Base-by-base conservation (phyloP, 2,329 filamentous ascomycete genomes). In the Cercospora sp. region DNA sequence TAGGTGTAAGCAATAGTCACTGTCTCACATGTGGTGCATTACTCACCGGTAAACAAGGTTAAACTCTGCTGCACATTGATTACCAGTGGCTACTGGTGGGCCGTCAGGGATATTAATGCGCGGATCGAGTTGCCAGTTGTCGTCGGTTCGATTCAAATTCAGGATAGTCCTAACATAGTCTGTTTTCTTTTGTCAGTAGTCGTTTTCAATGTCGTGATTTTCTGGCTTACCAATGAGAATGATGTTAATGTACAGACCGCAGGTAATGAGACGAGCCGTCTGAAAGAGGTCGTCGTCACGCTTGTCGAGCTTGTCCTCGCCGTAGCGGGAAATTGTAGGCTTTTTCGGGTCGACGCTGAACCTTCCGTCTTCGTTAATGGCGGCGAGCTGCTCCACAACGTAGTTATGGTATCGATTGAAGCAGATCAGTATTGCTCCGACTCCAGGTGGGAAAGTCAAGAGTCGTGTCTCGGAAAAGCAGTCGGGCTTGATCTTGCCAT, bases 331-430 rank as follows among this genome's bases (percentile, higher is more conserved):
- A 26, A 79, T 73, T 0, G 69, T 73, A 0, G 75, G 73, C 20
- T 81, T 76, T 28, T 83, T 82, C 51, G 90, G 87, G 1, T 92
- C 92, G 68, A 88, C 89, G 0, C 85, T 87, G 79, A 97, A 97
- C 23, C 91, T 87, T 16, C 88, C 89, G 55, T 88, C 87, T 74
- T 97, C 94, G 74, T 97, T 97, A 79, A 97, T 94, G n/a, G 85
- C 82, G 0, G 91, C 91, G 18, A 97, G 82, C 69, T 94, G 90
- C 64, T 89, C 86, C 1, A 91, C 93, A 0, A 93, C 88, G 71
- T 95, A 86, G 80, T 98, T 97, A 80, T 97, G 94, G 80, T 96
- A 96, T 23, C 83, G 81, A 67, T 85, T 86, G 82, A 90, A 92
- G 80, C 91, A 86, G 71, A 92, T 87, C 42, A 92, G 77, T 71